Base-by-base conservation (phyloP, 2,329 filamentous ascomycete genomes). In the Microdochium bolleyi region DNA sequence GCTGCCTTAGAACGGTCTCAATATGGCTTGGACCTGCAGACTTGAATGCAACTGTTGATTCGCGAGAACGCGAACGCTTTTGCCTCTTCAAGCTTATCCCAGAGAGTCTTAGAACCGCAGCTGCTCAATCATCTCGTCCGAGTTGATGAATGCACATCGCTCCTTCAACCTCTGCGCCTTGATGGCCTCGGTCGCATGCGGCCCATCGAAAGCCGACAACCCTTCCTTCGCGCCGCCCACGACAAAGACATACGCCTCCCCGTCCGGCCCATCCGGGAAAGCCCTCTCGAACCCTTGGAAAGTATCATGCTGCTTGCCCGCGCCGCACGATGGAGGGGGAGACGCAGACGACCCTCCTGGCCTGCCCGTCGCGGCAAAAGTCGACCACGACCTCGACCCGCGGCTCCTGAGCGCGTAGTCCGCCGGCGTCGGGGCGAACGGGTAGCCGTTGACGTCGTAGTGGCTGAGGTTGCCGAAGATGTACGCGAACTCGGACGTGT, bases 401-500 rank as follows among this genome's bases (percentile, higher is more conserved):
- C 70, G 67, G 9, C 62, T 57, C 30, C 56, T 58, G 1, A 80
- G 62, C 1, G 63, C 62, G 46, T 71, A 69, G 60, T 80, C 77
- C 3, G 61, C 60, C 1, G 58, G 46, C 0, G 66, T 67, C 0
- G 73, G 67, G 14, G 68, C 59, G 61, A 70, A 72, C 49, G 60
- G 63, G 61, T 62, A 65, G 1, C 59, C 64, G 10, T 58, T 59
- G 3, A 61, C 59, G 51, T 77, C 67, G 61, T 75, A 80, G 51
- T 71, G 64, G 2, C 70, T 67, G 19, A 74, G 56, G 53, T 74
- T 74, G 11, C 68, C 77, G 54, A 75, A 80, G 3, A 78, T 64
- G 61, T 80, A 82, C 4, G 75, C 72, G 25, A 80, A 73, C 50
- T 81, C 78, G 0, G 76, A 74, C 0, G 75, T 77, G 60, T 82